These are phyloP conservation scores for Nicotiana rustica DNA, from an alignment of 305 asterid species.

Conservation along the genomic window DNA sequence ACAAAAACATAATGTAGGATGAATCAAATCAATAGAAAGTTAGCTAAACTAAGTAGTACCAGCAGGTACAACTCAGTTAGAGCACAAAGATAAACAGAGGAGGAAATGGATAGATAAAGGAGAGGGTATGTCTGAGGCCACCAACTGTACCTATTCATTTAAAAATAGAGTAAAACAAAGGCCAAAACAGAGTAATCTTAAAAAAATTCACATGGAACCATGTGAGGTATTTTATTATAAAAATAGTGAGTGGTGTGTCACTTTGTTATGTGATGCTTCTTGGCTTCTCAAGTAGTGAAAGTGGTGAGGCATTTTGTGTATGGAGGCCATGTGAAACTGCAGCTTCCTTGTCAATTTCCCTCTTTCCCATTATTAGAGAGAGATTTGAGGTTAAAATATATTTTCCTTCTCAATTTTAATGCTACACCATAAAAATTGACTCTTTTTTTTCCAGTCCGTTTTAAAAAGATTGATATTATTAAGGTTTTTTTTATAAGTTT, in stretches of 20 bases:
- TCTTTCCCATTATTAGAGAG: constrained; percentile 48
- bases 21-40: background rate
- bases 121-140: constrained; percentile 26
- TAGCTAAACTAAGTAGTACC: background rate
- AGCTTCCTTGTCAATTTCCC: background rate
- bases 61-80: background rate
- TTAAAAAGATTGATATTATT: too few relatives aligned
- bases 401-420: background rate
- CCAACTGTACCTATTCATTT: constrained; percentile 28
- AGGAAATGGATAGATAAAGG: background rate
- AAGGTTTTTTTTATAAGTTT: too few relatives aligned
- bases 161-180: constrained; percentile 12
- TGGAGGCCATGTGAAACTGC: constrained; percentile 55
- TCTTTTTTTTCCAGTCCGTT: too few relatives aligned
- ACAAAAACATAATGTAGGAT: background rate
- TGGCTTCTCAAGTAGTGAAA: constrained; percentile 25
- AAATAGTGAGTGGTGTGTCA: constrained; percentile 42
- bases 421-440: too few relatives aligned
- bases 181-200: constrained; percentile 37
- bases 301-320: constrained; percentile 25
- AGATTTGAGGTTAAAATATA: background rate
- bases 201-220: constrained; percentile 56
- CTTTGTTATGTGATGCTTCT: constrained; percentile 37
- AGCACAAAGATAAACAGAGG: background rate
- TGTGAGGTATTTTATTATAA: constrained; percentile 38